Evolutionary conservation across 2,329 filamentous ascomycete species (phyloP), one percentile per base, ranked within the genome.

Genomic region (Alternaria viburni): DNA sequence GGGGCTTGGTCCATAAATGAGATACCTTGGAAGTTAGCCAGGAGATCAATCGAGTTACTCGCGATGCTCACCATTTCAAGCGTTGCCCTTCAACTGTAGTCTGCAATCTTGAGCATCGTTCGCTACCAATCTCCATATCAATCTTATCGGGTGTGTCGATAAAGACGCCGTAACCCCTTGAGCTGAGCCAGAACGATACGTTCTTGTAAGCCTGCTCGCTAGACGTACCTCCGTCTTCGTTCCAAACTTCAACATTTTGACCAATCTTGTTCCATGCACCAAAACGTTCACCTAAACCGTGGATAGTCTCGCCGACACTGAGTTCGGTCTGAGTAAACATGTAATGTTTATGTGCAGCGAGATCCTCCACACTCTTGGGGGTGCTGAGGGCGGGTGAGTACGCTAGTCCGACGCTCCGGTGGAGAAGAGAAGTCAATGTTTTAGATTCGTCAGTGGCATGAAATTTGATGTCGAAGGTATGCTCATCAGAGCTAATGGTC

Each of bases 231-330:
- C 85, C 85, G 65, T 87, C 85, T 63, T 86, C 85, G 57, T 87
- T 87, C 85, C 84, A 87, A n/a, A 93, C 84, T 59, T 87, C 83
- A 9, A 93, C 81, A 12, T 85, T 84, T 77, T 93, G 91, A 12
- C 91, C 91, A 45, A 93, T 88, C 77, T 92, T 93, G 76, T 91
- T 90, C 79, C 91, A 91, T 7, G 90, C 87, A 0, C 91, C 91
- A 74, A 93, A 94, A 13, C 91, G 85, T 79, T 93, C 91, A 2
- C 91, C 91, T 5, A 93, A 84, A 0, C 91, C 91, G 76, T 92
- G 90, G 13, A 93, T 85, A 0, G 88, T 87, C 77, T 93, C 91
- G 15, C 84, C 82, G 4, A 87, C 82, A 13, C 78, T 73, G 0
- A 84, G 71, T 19, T 83, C 82, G 7, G 80, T 81, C 57, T 84